Base-by-base conservation (phyloP, 1,284 basidiomycete genomes). In the Rhizopogon parksii region DNA sequence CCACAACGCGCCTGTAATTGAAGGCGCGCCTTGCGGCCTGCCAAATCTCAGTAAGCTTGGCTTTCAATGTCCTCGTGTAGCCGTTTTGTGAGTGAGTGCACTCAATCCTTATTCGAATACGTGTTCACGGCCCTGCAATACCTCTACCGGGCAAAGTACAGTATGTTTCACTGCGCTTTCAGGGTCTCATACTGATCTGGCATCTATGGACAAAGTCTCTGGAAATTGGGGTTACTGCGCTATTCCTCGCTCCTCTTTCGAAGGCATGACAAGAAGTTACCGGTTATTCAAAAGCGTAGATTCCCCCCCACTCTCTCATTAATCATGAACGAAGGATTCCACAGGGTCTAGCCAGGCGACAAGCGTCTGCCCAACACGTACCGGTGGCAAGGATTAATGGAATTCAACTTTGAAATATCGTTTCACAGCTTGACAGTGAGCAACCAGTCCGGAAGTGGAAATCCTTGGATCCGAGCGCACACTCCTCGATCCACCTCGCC, bases 261-360 rank as follows among this genome's bases (percentile, higher is more conserved):
- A 43, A 30, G 32, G 32, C 27, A 42, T 15, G 40, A 42, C n/a
- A 27, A 40, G 40, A 40, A 42, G 40, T 34, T 30, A 32, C 11
- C 14, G 12, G 42, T 32, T 17, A 12, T 32, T 19, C 17, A 17
- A 14, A n/a, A 43, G 17, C 4, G 17, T 32, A 30, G 17, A 21
- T 45, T 17, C 12, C 24, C 17, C 21, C 12, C 25, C 9, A 12
- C 15, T 19, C 27, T 19, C 4, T 21, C 30, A 45, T 45, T 19
- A 45, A 34, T 21, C 30, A 45, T n/a, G 17, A 1, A n/a, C 17
- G 19, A 19, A 6, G 2, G 6, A 8, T 43, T 14, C 30, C 7
- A 17, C 42, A 45, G 42, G 42, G 42, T 43, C 42, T 32, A n/a
- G 30, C 42, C 42, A 45, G 42, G 42, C 30, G 42, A 34, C 42